Conservation (phyloP, 2,329 filamentous ascomycete genomes). For the Diaporthe caulivora region DNA sequence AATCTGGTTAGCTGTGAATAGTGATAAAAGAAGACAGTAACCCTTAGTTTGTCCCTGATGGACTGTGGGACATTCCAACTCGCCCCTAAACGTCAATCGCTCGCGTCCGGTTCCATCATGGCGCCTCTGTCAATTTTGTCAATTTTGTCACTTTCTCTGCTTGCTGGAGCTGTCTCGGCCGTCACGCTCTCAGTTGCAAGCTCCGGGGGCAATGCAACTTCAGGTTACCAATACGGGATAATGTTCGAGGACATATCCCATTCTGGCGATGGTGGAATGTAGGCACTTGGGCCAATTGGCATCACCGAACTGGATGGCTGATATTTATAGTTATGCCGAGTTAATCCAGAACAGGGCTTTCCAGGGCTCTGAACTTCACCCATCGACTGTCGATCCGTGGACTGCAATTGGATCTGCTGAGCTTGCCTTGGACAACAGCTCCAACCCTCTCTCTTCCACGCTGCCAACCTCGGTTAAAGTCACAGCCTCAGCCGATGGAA, state of each 20-base stretch:
- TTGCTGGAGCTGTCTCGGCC: slow-evolving; percentile 35
- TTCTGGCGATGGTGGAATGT: slow-evolving; percentile 77
- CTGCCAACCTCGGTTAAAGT: slow-evolving; percentile 66
- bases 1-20: neutral
- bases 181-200: slow-evolving; percentile 41
- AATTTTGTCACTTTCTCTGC: slow-evolving; percentile 29
- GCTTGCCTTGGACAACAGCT: slow-evolving; percentile 60
- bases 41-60: slow-evolving; percentile 14
- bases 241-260: slow-evolving; percentile 71
- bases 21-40: neutral
- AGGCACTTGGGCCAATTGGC: neutral
- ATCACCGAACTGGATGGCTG: neutral
- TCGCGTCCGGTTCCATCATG: slow-evolving; percentile 18
- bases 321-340: slow-evolving; percentile 67
- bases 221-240: slow-evolving; percentile 55
- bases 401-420: slow-evolving; percentile 55
- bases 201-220: slow-evolving; percentile 53
- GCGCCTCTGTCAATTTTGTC: slow-evolving; percentile 33
- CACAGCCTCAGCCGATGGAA: slow-evolving; percentile 33
- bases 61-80: neutral
- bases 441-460: slow-evolving; percentile 62
- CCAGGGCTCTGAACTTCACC: slow-evolving; percentile 62
- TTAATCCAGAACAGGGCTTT: slow-evolving; percentile 79
- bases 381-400: slow-evolving; percentile 61
- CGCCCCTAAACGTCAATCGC: neutral